Evolutionary conservation across 441 rosid species (phyloP).

Genomic region (Breynia disticha): DNA sequence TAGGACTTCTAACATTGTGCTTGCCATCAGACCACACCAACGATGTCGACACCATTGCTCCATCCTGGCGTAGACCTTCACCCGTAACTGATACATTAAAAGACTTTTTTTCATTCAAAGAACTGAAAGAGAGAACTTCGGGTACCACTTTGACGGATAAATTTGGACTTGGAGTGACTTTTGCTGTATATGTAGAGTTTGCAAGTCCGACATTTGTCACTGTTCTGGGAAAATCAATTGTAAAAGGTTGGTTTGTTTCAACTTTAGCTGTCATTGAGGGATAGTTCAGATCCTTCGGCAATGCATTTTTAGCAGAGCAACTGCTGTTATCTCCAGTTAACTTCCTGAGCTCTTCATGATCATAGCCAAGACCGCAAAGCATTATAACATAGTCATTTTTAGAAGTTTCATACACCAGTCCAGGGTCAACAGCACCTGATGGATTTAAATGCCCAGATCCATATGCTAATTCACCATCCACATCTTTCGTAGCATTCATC

Average conservation of each 20-base stretch:
- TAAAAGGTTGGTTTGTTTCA: too few species aligned
- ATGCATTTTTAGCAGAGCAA: too few species aligned
- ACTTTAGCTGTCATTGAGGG: not conserved
- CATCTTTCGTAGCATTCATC: constrained; percentile 31
- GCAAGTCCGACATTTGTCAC: constrained; percentile 50
- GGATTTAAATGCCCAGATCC: constrained; percentile 63
- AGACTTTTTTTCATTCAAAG: constrained; percentile 34
- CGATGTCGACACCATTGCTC: constrained; percentile 34
- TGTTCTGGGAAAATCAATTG: constrained; percentile 34
- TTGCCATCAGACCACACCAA: constrained; percentile 44
- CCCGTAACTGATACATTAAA: constrained; percentile 34
- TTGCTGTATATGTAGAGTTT: constrained; percentile 27
- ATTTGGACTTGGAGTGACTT: constrained; percentile 20
- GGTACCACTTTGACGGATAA: constrained; percentile 39
- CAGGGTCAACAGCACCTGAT: constrained; percentile 39
- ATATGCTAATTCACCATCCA: constrained; percentile 21
- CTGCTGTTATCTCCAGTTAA: constrained; percentile 28
- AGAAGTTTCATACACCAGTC: constrained; percentile 51
- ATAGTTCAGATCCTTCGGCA: constrained; percentile 14
- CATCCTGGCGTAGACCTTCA: constrained; percentile 6
- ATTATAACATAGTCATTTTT: constrained; percentile 45
- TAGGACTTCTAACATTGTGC: constrained; percentile 49
- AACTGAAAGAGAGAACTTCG: constrained; percentile 29
- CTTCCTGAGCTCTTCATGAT: not conserved
- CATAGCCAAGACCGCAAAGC: constrained; percentile 43